phyloP scores from a whole-genome alignment of 2,329 filamentous ascomycete genomes.

The Hymenoscyphus albidus region DNA sequence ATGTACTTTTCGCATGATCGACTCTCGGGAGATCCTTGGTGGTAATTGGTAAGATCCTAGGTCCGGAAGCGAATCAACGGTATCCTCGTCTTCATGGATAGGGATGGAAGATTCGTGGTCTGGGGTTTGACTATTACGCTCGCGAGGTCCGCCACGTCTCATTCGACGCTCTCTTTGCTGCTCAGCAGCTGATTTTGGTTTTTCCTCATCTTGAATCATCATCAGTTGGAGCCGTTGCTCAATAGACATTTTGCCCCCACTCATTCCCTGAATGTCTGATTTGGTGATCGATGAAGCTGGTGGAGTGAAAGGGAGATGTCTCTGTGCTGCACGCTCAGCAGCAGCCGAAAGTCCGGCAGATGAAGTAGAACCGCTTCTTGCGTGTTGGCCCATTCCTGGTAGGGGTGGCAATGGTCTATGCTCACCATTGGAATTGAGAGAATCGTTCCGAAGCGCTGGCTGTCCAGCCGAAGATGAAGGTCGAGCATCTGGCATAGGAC shows the following conservation, averaged over 20 bases:
- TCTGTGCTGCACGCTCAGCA: constrained; percentile 67
- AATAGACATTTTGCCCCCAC: constrained; percentile 71
- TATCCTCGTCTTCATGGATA: constrained; percentile 55
- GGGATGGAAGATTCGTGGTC: constrained; percentile 33
- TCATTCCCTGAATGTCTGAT: constrained; percentile 73
- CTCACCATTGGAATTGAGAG: constrained; percentile 73
- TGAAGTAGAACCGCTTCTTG: constrained; percentile 47
- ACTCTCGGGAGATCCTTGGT: constrained; percentile 84
- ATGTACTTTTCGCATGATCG: constrained; percentile 84
- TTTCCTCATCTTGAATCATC: constrained; percentile 71
- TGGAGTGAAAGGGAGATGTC: constrained; percentile 70
- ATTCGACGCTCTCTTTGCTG: constrained; percentile 66
- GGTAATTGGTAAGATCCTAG: constrained; percentile 62
- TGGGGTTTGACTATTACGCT: constrained; percentile 39
- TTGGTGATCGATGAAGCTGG: constrained; percentile 64
- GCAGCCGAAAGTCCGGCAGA: constrained; percentile 64
- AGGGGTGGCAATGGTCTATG: constrained; percentile 83
- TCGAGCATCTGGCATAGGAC: constrained; percentile 57
- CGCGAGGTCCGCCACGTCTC: constrained; percentile 54
- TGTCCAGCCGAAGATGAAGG: constrained; percentile 38
- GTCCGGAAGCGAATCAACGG: constrained; percentile 55
- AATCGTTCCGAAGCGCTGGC: constrained; percentile 64
- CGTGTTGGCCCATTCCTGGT: constrained; percentile 54
- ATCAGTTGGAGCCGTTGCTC: constrained; percentile 84
- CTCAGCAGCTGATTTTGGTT: constrained; percentile 56